Base-by-base conservation (phyloP, 805 yeast species). In the Pichia nakasei region DNA sequence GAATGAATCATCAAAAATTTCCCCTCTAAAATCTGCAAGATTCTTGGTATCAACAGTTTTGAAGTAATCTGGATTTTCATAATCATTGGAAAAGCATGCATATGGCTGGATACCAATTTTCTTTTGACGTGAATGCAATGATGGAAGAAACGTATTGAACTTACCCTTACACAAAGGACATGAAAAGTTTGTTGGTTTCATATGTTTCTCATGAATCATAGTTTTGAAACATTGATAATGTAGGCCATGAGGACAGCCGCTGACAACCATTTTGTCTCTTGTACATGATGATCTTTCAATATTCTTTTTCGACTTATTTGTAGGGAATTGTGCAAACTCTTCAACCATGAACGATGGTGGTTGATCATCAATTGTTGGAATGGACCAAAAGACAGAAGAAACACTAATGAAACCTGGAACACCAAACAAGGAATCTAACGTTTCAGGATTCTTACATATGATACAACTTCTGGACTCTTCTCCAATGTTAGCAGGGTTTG, bases 401-500 rank as follows among this genome's bases (percentile, higher is more conserved):
- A 62, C 60, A 2, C 70, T 64, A 13, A 69, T 66, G 27, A 70
- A 68, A 4, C 73, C 71, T 1, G 86, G 80, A n/a, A 78, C 58
- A 11, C 85, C 85, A 58, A 82, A 74, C 0, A 75, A 48, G 29
- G 73, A 73, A 15, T 68, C 61, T 12, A 51, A 41, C 20, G 67
- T 64, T 38, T 72, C 75, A 1, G 69, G 65, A 45, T 74, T 76
- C 49, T 79, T 82, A 59, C 87, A 81, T 20, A 77, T 51, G 3
- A 80, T 77, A 63, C 86, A 80, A 2, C 58, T 56, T 45, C 75
- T 47, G 6, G 33, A 4, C 27, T 56, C 57, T 3, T 31, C 9
- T 9, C 18, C 35, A 29, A 13, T 29, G 9, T 29, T 29, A 13
- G 32, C n/a, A 13, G 4, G 13, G 7, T 29, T 29, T 9, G 4